These are phyloP conservation scores for Rhizophagus clarus DNA, from an alignment of 192 early-diverging fungal genomes.

Conservation along the genomic window DNA sequence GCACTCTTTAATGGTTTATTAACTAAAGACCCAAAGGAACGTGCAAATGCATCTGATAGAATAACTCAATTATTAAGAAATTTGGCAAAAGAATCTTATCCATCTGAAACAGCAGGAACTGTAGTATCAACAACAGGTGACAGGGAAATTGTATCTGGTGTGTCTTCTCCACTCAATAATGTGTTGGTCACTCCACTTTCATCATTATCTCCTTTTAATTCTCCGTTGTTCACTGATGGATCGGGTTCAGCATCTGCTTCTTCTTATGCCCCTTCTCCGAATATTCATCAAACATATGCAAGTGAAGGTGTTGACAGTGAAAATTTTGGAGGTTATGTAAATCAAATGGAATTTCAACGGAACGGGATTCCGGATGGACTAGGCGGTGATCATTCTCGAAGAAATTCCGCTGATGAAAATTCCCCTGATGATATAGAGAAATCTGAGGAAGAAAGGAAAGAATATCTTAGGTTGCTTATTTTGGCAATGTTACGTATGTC, in stretches of 20 bases:
- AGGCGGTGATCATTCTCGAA: not conserved
- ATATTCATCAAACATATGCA: not conserved
- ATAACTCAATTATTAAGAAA: not conserved
- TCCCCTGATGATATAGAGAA: not conserved
- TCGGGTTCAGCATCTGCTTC: not conserved
- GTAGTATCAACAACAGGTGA: not conserved
- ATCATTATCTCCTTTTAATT: not conserved
- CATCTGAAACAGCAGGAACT: not conserved
- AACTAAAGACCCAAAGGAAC: not conserved
- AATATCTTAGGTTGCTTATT: not conserved
- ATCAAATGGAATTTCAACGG: too few relatives aligned
- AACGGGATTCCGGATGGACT: not conserved
- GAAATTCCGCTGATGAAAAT: not conserved
- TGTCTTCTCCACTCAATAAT: not conserved
- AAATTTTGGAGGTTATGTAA: too few relatives aligned
- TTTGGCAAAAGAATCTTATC: not conserved
- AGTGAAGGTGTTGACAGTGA: not conserved
- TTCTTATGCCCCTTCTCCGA: not conserved
- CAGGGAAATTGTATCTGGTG: not conserved
- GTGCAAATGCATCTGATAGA: not conserved
- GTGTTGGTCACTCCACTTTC: not conserved
- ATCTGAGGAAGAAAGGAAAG: not conserved
- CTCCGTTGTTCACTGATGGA: not conserved
- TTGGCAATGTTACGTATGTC: slow-evolving; percentile 3
- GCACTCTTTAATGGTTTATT: not conserved